phyloP scores from a whole-genome alignment of 441 rosid species.

The Cnidoscolus chayamansa region DNA sequence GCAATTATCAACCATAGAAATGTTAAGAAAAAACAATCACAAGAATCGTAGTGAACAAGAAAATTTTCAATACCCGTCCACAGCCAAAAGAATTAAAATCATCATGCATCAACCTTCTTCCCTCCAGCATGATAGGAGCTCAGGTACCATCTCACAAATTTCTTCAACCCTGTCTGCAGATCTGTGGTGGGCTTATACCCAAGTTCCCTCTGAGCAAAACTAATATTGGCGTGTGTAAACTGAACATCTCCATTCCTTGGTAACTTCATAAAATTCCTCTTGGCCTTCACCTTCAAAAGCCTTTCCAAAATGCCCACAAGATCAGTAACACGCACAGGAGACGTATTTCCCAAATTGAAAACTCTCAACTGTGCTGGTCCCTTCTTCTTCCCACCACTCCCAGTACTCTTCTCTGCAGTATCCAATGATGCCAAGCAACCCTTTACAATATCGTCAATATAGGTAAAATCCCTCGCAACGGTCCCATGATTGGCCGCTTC shows the following conservation, averaged over 20 bases:
- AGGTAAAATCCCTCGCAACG: slow-evolving; percentile 95
- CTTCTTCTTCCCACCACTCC: slow-evolving; percentile 90
- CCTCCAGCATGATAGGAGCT: slow-evolving; percentile 61
- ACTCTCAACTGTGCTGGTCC: slow-evolving; percentile 88
- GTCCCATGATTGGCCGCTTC: slow-evolving; percentile 73
- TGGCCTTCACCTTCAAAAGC: slow-evolving; percentile 80
- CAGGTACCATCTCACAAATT: slow-evolving; percentile 86
- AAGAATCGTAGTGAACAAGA: slow-evolving; percentile 53
- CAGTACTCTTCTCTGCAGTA: slow-evolving; percentile 93
- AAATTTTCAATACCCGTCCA: slow-evolving; percentile 31
- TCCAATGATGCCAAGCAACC: slow-evolving; percentile 92
- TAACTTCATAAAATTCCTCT: slow-evolving; percentile 70
- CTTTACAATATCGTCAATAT: slow-evolving; percentile 92
- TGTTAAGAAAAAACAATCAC: slow-evolving; percentile 41
- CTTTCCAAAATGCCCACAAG: slow-evolving; percentile 82
- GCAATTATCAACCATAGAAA: slow-evolving; percentile 31
- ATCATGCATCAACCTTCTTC: slow-evolving; percentile 52
- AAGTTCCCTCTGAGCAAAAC: slow-evolving; percentile 73
- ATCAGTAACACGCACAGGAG: slow-evolving; percentile 85
- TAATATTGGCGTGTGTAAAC: slow-evolving; percentile 93
- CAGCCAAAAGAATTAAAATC: slow-evolving; percentile 35
- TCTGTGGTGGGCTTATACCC: slow-evolving; percentile 89
- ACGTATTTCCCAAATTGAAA: slow-evolving; percentile 89
- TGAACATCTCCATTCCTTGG: slow-evolving; percentile 93
- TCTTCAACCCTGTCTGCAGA: slow-evolving; percentile 88